Base-by-base conservation (phyloP, 2,329 filamentous ascomycete genomes). In the Fusarium camptoceras region DNA sequence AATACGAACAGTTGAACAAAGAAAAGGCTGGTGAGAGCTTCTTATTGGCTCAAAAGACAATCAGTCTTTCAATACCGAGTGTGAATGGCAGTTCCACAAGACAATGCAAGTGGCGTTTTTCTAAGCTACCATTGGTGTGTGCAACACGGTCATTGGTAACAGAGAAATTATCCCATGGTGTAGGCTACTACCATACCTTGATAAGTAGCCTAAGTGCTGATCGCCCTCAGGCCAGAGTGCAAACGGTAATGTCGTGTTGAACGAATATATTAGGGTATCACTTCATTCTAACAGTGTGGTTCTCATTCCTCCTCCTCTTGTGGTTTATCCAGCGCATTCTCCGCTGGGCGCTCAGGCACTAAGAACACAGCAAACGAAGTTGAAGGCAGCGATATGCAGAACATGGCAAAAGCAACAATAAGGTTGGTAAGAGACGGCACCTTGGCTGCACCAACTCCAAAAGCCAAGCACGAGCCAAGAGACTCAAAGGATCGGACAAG, bases 401-500 rank as follows among this genome's bases (percentile, higher is more conserved):
- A 86, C 81, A 85, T 83, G 44, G 78, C 82, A 66, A 85, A 83
- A 0, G 84, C 80, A 8, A 86, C 75, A 37, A 84, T 77, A 25
- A 86, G 75, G 59, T 86, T 86, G 14, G 83, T 78, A 77, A 85
- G 84, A 2, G 83, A 83, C 41, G 77, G 73, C 3, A 84, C 78
- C 63, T 82, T 79, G 4, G 80, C 78, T 0, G 84, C 83, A 4
- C 85, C 84, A 20, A 86, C 79, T 3, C 83, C 84, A 42, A 84
- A 85, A 0, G 83, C 75, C 6, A 86, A 66, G 50, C 81, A 81
- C 1, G 82, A 83, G 0, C 85, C 84, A 6, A 86, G 62, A 1
- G 82, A 84, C 68, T 86, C 84, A 48, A 86, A 85, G 0, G 82
- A 83, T 6, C 84, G 78, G 7, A 87, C 76, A 3, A 86, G 75